phyloP scores from a whole-genome alignment of 345 rosid genomes.

The Pugionium cornutum region DNA sequence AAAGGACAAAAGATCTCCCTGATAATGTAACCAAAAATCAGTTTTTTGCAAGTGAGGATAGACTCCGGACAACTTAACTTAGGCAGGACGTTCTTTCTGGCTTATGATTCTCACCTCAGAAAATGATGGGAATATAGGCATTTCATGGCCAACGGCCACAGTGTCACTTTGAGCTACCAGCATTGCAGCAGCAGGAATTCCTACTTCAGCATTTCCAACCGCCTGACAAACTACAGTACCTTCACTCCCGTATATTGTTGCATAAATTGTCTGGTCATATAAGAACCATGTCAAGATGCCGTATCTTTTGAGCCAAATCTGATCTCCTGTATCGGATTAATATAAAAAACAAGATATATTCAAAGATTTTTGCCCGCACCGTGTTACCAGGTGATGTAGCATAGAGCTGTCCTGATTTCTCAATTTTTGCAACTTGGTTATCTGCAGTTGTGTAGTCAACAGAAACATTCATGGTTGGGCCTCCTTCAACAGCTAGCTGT shows the following conservation, averaged over 20 bases:
- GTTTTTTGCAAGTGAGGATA: slow-evolving; percentile 11
- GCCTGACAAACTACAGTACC: slow-evolving; percentile 67
- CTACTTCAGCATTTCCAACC: slow-evolving; percentile 57
- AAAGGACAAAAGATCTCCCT: slow-evolving; percentile 82
- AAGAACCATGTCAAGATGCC: slow-evolving; percentile 31
- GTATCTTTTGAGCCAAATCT: too few relatives aligned
- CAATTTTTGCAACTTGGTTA: slow-evolving; percentile 58
- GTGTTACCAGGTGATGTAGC: slow-evolving; percentile 87
- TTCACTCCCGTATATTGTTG: slow-evolving; percentile 61
- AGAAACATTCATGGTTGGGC: slow-evolving; percentile 75
- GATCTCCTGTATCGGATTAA: slow-evolving; percentile 19
- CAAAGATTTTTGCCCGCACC: slow-evolving; percentile 45
- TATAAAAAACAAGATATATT: slow-evolving; percentile 17
- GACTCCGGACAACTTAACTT: slow-evolving; percentile 16
- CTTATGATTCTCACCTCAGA: slow-evolving; percentile 58
- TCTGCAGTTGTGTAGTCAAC: slow-evolving; percentile 61
- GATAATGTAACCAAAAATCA: slow-evolving; percentile 39
- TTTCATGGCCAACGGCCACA: slow-evolving; percentile 68
- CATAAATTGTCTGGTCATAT: slow-evolving; percentile 62
- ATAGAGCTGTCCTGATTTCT: slow-evolving; percentile 61
- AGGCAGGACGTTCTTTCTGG: slow-evolving; percentile 27
- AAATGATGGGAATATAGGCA: slow-evolving; percentile 81
- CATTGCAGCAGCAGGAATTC: slow-evolving; percentile 65
- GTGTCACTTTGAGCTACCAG: slow-evolving; percentile 77
- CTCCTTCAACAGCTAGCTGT: slow-evolving; percentile 79